phyloP scores from a whole-genome alignment of 2,329 filamentous ascomycete genomes.

The Talaromyces rugulosus region DNA sequence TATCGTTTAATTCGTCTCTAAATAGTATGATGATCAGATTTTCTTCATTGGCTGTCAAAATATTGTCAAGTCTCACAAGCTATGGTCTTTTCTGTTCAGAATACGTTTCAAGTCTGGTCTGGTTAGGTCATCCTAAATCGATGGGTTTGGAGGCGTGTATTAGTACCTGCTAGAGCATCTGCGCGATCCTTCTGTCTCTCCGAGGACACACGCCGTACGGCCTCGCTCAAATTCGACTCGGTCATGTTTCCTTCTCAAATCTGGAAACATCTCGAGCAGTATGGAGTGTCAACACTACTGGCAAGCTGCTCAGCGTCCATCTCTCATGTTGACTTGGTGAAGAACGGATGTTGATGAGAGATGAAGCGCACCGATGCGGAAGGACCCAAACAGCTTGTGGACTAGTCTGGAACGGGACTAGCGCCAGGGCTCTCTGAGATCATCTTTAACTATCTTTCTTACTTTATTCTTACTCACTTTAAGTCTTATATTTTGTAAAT shows the following conservation, averaged over 20 bases:
- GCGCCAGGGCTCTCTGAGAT: neutral
- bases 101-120: constrained; percentile 51
- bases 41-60: constrained; percentile 4
- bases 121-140: constrained; percentile 15
- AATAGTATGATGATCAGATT: neutral
- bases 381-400: neutral
- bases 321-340: neutral
- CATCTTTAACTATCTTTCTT: neutral
- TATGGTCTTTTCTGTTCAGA: constrained; percentile 45
- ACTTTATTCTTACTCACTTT: neutral
- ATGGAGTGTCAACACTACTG: neutral
- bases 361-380: neutral
- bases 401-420: neutral
- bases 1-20: constrained; percentile 59
- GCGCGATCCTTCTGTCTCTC: constrained; percentile 44
- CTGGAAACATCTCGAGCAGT: neutral
- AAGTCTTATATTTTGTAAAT: neutral
- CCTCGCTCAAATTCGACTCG: constrained; percentile 39
- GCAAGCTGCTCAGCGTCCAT: neutral
- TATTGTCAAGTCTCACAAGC: constrained; percentile 26
- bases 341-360: neutral
- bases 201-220: constrained; percentile 40
- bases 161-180: constrained; percentile 47
- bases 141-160: neutral
- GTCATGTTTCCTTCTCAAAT: constrained; percentile 27